These are phyloP conservation scores for Clarireedia hainanense DNA, from an alignment of 2,329 filamentous ascomycete genomes.

Conservation along the genomic window DNA sequence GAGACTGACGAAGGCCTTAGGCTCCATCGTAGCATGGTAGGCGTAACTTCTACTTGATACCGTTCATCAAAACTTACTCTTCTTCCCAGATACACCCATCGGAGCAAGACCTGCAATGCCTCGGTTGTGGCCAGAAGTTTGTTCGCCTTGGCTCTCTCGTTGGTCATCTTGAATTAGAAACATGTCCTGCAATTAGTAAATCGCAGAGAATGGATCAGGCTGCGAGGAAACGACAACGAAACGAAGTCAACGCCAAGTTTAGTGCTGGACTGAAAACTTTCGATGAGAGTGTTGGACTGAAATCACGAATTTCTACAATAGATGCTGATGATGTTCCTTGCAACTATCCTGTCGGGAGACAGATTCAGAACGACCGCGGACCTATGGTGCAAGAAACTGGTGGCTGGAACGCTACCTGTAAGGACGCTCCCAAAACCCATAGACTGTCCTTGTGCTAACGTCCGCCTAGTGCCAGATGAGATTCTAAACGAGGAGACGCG, in stretches of 20 bases:
- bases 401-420: slow-evolving; percentile 5
- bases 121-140: slow-evolving; percentile 1
- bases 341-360: background rate
- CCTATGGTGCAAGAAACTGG: background rate
- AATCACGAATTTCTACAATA: background rate
- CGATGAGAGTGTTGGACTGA: background rate
- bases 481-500: background rate
- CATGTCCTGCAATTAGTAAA: background rate
- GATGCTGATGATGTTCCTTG: background rate
- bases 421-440: background rate
- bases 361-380: background rate
- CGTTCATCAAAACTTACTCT: background rate
- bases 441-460: background rate
- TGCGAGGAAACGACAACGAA: background rate
- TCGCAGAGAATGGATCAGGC: background rate
- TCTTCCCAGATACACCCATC: slow-evolving; percentile 4
- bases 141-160: slow-evolving; percentile 7
- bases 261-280: slow-evolving; percentile 1
- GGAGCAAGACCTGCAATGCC: slow-evolving; percentile 4
- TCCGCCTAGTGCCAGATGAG: background rate
- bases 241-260: slow-evolving; percentile 5
- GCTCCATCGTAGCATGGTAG: slow-evolving; percentile 3
- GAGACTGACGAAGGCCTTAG: slow-evolving; percentile 6
- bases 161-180: slow-evolving; percentile 7
- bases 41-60: background rate